Base-by-base conservation (phyloP, 371 early-diverging fungal species). In the Choanephora cucurbitarum region DNA sequence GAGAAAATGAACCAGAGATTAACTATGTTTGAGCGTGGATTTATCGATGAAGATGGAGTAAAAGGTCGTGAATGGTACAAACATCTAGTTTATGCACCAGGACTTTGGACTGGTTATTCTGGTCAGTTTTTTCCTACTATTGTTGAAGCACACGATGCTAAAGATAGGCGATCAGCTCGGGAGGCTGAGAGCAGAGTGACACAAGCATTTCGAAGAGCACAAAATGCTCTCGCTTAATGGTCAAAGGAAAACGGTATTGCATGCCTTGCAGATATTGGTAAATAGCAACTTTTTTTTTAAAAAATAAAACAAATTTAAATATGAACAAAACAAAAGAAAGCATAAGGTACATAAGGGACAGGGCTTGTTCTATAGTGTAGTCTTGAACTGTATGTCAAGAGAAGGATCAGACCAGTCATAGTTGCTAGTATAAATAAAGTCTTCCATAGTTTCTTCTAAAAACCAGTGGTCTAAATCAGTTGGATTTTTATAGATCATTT, bases 51-150 rank as follows among this genome's bases (percentile, higher is more conserved):
- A 4, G 66, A 80, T 32, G 87, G 87, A 39, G 71, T 84, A 6
- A 70, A 64, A 5, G 77, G 75, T 1, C 80, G 85, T 19, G 57
- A 67, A 15, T 88, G 87, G 87, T 85, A 76, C 54, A 82, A 84
- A 44, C 88, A 88, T 49, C 72, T 80, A 3, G 53, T 87, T 4
- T 77, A 79, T 51, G 79, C 84, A 2, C 86, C 88, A 3, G 77
- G 81, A 7, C 62, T 76, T 4, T 79, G 79, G 80, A 64, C 73
- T 9, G 85, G 80, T 10, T 78, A 83, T 37, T 70, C 69, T 4
- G 55, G 77, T 15, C 80, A 79, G 60, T 55, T 67, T 3, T 80
- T 83, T 52, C 83, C 85, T 9, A 73, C 75, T 7, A 70, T 85
- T 39, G 60, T 70, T 3, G 85, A 83, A 34, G 79, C 80, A 7